Evolutionary conservation across 2,329 filamentous ascomycete genomes (phyloP).

Genomic region (Verticillium isaacii): DNA sequence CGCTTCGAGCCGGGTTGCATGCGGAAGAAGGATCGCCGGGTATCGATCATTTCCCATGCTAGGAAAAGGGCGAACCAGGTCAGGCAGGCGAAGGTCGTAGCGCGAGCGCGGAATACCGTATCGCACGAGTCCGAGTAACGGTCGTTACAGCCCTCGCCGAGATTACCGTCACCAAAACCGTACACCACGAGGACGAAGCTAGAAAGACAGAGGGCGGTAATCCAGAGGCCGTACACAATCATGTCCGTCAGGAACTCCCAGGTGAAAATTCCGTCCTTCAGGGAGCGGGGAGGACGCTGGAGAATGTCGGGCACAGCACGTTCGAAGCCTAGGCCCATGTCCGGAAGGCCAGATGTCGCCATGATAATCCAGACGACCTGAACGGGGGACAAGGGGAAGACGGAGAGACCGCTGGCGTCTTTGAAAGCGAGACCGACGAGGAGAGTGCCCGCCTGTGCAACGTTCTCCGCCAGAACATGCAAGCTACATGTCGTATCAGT

Average conservation of each 20-base stretch:
- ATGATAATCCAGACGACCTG: conserved; percentile 70
- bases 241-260: conserved; percentile 55
- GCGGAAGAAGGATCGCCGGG: conserved; percentile 60
- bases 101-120: conserved; percentile 57
- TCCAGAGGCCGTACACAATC: conserved; percentile 56
- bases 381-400: conserved; percentile 61
- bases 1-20: conserved; percentile 54
- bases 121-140: conserved; percentile 43
- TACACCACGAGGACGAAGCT: conserved; percentile 5
- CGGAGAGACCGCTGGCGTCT: conserved; percentile 51
- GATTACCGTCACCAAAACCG: conserved; percentile 40
- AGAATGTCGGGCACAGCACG: conserved; percentile 59
- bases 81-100: conserved; percentile 60
- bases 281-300: conserved; percentile 46
- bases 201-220: conserved; percentile 41
- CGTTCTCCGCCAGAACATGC: conserved; percentile 56
- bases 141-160: conserved; percentile 51
- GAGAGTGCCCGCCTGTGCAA: conserved; percentile 57
- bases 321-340: conserved; percentile 66
- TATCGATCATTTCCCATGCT: conserved; percentile 63
- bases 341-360: conserved; percentile 62
- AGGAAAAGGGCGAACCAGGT: conserved; percentile 65
- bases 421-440: conserved; percentile 63
- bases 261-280: conserved; percentile 48
- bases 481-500: conserved; percentile 30